Evolutionary conservation across 2,329 filamentous ascomycete species (phyloP).

Genomic region (Simplicillium sp.): DNA sequence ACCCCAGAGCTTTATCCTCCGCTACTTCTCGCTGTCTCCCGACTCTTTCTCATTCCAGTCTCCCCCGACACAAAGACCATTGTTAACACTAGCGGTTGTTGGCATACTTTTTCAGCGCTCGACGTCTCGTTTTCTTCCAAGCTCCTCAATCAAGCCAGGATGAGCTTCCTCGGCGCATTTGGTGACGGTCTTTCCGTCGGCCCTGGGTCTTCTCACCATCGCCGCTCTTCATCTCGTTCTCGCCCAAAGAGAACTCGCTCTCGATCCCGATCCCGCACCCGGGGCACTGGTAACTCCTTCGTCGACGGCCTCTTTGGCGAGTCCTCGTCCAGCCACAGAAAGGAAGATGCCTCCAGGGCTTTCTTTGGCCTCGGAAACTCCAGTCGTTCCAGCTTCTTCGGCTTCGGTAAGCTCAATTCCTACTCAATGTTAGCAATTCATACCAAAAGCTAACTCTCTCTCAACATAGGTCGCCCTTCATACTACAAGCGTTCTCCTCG

Average conservation of each 20-base stretch:
- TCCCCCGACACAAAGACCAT: no score
- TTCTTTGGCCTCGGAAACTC: constrained; percentile 37
- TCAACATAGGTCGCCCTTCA: constrained; percentile 37
- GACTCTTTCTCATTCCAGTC: no score
- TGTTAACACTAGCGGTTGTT: no score
- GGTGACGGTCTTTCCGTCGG: constrained; percentile 21
- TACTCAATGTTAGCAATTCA: not conserved
- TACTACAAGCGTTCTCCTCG: constrained; percentile 79
- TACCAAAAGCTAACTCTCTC: not conserved
- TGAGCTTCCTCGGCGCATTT: constrained; percentile 22
- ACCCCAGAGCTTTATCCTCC: no score
- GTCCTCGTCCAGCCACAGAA: constrained; percentile 24
- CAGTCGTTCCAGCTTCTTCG: constrained; percentile 37
- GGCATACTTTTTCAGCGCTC: no score
- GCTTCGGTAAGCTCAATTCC: constrained; percentile 16
- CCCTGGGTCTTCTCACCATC: constrained; percentile 13
- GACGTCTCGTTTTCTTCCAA: no score
- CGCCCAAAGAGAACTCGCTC: constrained; percentile 13
- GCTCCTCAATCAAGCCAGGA: not conserved
- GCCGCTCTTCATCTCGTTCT: constrained; percentile 12
- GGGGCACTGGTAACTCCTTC: constrained; percentile 20
- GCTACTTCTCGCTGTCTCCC: no score
- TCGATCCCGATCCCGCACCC: constrained; percentile 28
- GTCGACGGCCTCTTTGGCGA: constrained; percentile 26
- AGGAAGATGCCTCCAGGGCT: constrained; percentile 31